Conservation (phyloP, 2,329 filamentous ascomycete genomes). For the Teratosphaeria viscida region DNA sequence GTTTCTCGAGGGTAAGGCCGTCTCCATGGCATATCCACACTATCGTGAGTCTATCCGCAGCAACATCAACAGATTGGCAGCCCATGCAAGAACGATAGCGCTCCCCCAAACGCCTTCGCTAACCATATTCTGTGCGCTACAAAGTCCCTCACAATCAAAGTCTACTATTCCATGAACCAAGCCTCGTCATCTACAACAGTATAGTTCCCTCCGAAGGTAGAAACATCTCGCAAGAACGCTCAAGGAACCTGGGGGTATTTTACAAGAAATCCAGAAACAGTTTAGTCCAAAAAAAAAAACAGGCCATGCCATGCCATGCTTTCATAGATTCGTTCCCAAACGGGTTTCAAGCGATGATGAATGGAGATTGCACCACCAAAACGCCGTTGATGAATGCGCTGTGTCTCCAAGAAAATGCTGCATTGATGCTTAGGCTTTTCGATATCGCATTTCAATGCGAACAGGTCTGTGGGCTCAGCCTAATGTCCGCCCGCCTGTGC, state of each 20-base stretch:
- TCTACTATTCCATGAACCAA: background rate
- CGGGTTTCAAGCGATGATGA: background rate
- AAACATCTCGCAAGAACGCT: background rate
- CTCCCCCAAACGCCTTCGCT: background rate
- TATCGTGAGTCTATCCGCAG: background rate
- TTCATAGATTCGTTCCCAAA: background rate
- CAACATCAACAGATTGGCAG: background rate
- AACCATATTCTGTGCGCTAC: background rate
- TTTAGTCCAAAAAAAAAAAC: background rate
- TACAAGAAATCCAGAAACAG: background rate
- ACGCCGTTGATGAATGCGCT: slow-evolving; percentile 1
- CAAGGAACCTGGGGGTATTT: background rate
- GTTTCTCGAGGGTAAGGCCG: background rate
- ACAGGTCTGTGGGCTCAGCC: background rate
- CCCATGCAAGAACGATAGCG: background rate
- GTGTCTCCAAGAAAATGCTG: background rate
- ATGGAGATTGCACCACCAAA: background rate
- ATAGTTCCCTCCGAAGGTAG: background rate
- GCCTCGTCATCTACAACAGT: background rate
- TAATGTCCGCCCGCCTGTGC: background rate
- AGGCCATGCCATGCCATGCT: slow-evolving; percentile 1
- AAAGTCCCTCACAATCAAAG: background rate
- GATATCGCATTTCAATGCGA: background rate
- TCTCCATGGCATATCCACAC: background rate
- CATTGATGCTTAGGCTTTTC: background rate